A percentile compares a stretch with the other conserved stretches of the same genome.
These are phyloP conservation scores for Neoboletus brunneissimus DNA, from an alignment of 768 basidiomycete species.

Conservation along the genomic window DNA sequence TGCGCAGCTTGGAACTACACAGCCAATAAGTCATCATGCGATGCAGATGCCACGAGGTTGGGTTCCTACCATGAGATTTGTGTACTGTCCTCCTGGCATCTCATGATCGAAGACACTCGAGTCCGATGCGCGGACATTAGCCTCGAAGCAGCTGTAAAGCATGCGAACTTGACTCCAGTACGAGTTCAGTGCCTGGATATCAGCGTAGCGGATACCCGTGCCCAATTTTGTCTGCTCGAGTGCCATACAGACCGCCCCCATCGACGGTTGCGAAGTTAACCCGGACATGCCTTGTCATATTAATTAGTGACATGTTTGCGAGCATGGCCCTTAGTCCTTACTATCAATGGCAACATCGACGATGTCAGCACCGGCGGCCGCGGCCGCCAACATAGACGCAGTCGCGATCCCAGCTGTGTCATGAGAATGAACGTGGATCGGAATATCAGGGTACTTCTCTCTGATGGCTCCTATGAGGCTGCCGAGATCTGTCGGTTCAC, in stretches of 20 bases:
- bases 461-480: slow-evolving; percentile 94
- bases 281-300: slow-evolving; percentile 85
- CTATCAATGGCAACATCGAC: slow-evolving; percentile 99
- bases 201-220: slow-evolving; percentile 94
- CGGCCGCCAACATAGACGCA: slow-evolving; percentile 95
- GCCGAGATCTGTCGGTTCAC: slow-evolving; percentile 4
- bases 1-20: slow-evolving; percentile 95
- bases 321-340: slow-evolving; percentile 38
- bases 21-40: slow-evolving; percentile 18
- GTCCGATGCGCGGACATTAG: slow-evolving; percentile 94
- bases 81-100: slow-evolving; percentile 98
- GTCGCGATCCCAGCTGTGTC: slow-evolving; percentile 98
- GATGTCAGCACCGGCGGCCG: slow-evolving; percentile 96
- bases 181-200: slow-evolving; percentile 94
- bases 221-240: slow-evolving; percentile 92
- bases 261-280: slow-evolving; percentile 95
- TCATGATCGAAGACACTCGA: slow-evolving; percentile 99
- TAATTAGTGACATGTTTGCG: slow-evolving; percentile 10
- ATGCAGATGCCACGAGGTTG: slow-evolving; percentile 13
- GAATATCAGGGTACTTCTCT: slow-evolving; percentile 93
- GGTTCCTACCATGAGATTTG: slow-evolving; percentile 80
- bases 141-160: slow-evolving; percentile 96
- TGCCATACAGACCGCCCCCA: slow-evolving; percentile 95
- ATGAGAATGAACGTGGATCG: slow-evolving; percentile 99
- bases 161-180: slow-evolving; percentile 98